These are phyloP conservation scores for Chlorella sp. DNA, from an alignment of 139 green algal genomes.

Conservation along the genomic window DNA sequence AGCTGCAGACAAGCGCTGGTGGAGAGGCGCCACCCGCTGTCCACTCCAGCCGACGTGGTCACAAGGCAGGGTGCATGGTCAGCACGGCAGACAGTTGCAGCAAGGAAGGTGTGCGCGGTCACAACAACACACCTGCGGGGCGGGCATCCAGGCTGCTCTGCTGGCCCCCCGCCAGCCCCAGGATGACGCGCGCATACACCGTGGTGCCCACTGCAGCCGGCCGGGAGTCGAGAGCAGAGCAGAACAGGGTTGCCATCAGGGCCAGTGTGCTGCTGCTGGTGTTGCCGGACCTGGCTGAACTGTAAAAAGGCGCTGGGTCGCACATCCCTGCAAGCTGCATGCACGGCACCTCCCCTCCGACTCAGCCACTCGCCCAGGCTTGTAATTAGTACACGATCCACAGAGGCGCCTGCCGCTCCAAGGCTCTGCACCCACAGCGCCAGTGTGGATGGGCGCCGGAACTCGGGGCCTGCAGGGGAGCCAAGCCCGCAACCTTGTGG, in stretches of 20 bases:
- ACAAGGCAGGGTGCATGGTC: too few species aligned
- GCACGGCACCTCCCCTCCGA: not conserved
- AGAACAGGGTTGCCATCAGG: not conserved
- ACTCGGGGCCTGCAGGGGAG: slow-evolving; percentile 20
- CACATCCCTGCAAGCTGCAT: too few species aligned
- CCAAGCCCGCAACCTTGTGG: too few species aligned
- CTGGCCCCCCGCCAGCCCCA: slow-evolving; percentile 24
- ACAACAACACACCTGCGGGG: slow-evolving; percentile 7
- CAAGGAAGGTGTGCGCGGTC: not conserved
- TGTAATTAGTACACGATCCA: slow-evolving; percentile 44
- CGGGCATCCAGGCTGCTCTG: slow-evolving; percentile 37
- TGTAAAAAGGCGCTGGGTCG: too few species aligned
- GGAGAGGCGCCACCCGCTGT: too few species aligned
- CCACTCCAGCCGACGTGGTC: too few species aligned
- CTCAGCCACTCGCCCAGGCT: slow-evolving; percentile 14
- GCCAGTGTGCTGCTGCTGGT: too few species aligned
- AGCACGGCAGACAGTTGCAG: not conserved
- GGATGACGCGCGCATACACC: slow-evolving; percentile 37
- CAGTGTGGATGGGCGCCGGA: slow-evolving; percentile 37
- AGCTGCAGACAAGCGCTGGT: too few species aligned
- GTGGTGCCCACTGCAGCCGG: slow-evolving; percentile 32
- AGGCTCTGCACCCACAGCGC: slow-evolving; percentile 35
- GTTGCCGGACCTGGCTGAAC: too few species aligned
- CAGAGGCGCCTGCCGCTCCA: slow-evolving; percentile 31
- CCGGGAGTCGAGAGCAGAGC: not conserved